Conservation (phyloP, 2,329 filamentous ascomycete genomes). For the Xylaria sp. region DNA sequence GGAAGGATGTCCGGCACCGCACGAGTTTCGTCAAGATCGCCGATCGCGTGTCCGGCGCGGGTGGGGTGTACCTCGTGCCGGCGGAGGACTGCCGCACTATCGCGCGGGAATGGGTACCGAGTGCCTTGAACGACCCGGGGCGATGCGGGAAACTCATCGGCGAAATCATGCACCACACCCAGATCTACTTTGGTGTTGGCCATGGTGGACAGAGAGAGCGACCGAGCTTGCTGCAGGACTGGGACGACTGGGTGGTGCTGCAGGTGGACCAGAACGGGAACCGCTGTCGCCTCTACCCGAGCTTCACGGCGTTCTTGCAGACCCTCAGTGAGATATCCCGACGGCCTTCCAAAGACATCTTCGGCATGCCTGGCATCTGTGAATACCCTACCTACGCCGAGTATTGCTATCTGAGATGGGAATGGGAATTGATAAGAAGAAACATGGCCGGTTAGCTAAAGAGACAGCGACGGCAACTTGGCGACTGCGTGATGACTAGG, state of each 20-base stretch:
- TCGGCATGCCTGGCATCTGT: neutral
- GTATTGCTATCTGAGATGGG: constrained; percentile 9
- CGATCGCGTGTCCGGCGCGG: no score
- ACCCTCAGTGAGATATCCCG: constrained; percentile 17
- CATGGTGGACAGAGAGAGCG: no score
- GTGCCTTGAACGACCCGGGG: neutral
- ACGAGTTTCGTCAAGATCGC: constrained; percentile 14
- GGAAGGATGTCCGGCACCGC: neutral
- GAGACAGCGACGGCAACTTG: no score
- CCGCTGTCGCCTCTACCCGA: constrained; percentile 25
- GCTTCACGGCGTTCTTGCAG: constrained; percentile 25
- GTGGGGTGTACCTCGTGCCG: constrained; percentile 10
- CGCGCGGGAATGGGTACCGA: neutral
- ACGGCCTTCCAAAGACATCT: neutral
- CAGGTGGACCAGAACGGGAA: constrained; percentile 10
- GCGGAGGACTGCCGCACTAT: neutral
- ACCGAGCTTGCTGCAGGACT: neutral
- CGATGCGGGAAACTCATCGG: constrained; percentile 9
- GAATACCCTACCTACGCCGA: neutral
- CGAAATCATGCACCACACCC: neutral
- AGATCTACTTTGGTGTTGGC: constrained; percentile 9
- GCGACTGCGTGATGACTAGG: no score
- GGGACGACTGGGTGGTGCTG: constrained; percentile 11
- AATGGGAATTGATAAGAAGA: constrained; percentile 4
- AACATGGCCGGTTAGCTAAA: no score